Percentiles rank a stretch among this genome's conserved stretches.
phyloP scores from a whole-genome alignment of 768 basidiomycete genomes.

The Podaxis sp. region DNA sequence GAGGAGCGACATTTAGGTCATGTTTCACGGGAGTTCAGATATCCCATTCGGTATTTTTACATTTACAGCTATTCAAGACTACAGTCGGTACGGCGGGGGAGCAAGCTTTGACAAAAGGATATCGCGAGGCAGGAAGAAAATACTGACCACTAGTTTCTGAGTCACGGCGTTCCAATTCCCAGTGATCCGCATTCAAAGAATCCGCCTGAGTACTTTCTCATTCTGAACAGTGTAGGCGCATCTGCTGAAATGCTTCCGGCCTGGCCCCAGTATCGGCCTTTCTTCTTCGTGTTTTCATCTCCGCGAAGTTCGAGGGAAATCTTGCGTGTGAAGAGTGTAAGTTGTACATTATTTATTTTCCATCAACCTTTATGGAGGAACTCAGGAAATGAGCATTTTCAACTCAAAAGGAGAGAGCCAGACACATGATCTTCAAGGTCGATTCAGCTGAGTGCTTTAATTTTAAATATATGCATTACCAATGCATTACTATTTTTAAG shows the following conservation, averaged over 20 bases:
- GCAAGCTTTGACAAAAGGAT: background rate
- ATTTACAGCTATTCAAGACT: too few relatives aligned
- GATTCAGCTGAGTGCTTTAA: too few relatives aligned
- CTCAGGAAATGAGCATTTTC: too few relatives aligned
- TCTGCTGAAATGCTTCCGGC: background rate
- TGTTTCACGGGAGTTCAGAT: background rate
- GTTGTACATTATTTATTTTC: too few relatives aligned
- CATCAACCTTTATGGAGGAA: too few relatives aligned
- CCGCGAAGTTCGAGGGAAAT: conserved; percentile 13
- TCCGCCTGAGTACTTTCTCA: background rate
- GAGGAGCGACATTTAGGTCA: background rate
- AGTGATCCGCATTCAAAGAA: background rate
- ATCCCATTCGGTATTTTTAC: too few relatives aligned
- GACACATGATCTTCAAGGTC: too few relatives aligned
- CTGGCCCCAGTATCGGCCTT: background rate
- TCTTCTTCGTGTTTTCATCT: conserved; percentile 5
- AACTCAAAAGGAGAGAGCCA: too few relatives aligned
- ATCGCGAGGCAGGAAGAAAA: background rate
- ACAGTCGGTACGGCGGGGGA: too few relatives aligned
- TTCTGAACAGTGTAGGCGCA: background rate
- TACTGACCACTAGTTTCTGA: too few relatives aligned
- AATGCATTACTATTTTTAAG: too few relatives aligned
- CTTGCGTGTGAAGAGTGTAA: background rate
- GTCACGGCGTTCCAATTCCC: background rate
- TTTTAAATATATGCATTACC: too few relatives aligned